phyloP scores from a whole-genome alignment of 148 eudicot genomes.

The Camellia granthamiana region DNA sequence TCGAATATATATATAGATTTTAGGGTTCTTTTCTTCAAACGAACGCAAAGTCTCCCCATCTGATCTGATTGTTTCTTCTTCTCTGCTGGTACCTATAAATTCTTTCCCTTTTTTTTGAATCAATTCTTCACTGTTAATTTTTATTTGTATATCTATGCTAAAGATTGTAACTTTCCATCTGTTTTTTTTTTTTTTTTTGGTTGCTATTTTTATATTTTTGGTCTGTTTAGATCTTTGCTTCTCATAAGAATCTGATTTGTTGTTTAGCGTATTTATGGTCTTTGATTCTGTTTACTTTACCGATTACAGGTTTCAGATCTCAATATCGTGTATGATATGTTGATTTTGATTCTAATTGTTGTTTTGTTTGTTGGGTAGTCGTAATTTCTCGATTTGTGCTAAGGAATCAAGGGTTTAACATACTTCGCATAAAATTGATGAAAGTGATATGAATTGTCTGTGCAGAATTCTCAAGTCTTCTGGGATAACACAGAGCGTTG shows the following conservation, averaged over 20 bases:
- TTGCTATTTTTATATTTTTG: background rate
- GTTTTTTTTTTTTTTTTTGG: background rate
- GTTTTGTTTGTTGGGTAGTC: background rate
- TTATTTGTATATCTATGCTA: no score
- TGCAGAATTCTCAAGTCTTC: background rate
- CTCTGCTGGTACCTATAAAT: no score
- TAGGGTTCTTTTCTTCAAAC: no score
- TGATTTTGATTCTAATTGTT: background rate
- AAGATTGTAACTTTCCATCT: no score
- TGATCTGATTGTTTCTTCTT: no score
- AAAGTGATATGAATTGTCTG: background rate
- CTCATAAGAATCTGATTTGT: background rate
- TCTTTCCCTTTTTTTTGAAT: no score
- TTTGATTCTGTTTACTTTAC: background rate
- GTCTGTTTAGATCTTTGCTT: background rate
- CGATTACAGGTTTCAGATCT: background rate
- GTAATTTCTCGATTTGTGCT: background rate
- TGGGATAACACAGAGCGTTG: background rate
- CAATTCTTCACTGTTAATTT: no score
- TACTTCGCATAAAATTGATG: background rate
- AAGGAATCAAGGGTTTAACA: background rate
- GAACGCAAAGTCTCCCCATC: no score
- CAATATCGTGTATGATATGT: background rate
- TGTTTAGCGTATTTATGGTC: background rate
- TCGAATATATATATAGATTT: no score